Base-by-base conservation (phyloP, 2,329 filamentous ascomycete species). In the Fusarium paranaense region DNA sequence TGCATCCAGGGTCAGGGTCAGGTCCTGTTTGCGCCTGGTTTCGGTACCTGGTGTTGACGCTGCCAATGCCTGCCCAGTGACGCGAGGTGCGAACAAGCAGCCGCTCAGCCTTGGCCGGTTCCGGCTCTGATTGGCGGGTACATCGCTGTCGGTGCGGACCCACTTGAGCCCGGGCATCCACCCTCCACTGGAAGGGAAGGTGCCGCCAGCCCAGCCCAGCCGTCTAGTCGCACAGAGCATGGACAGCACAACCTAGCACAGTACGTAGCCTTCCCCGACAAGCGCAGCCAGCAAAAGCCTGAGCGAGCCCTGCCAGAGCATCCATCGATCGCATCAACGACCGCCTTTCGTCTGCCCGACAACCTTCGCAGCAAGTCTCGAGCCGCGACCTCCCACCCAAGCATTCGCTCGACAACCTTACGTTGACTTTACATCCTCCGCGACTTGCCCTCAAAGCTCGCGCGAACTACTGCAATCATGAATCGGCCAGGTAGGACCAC, bases 401-500 rank as follows among this genome's bases (percentile, higher is more conserved):
- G 61, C 54, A 72, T 72, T 72, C 57, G 50, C 45, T 54, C 60
- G 71, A 67, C 70, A 47, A 66, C 30, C 30, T 10, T 32, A 10
- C 65, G n/a, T 71, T 62, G 64, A 74, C 54, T 67, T 64, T 45
- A 64, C 54, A 71, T 60, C 32, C 70, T 40, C 54, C 45, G 47
- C 60, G 54, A 57, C 47, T 61, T 54, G 61, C 50, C 59, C 65
- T 67, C 58, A 69, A 71, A 62, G 59, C 71, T 73, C 72, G 77
- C 77, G 76, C 80, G 70, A 78, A 70, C 66, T 66, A 66, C 71
- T 75, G 72, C 80, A 82, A 86, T 82, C 80, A 90, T 90, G 88
- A 90, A 90, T 82, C 86, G 88, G 85, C 86, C 87, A 90, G 88
- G 88, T 90, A 90, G 82, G 85, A 80, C 79, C 76, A 71, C 75